A percentile compares a stretch with the other conserved stretches of the same genome.
Evolutionary conservation across 192 early-diverging fungal species (phyloP).

Genomic region (Powellomyces hirtus): DNA sequence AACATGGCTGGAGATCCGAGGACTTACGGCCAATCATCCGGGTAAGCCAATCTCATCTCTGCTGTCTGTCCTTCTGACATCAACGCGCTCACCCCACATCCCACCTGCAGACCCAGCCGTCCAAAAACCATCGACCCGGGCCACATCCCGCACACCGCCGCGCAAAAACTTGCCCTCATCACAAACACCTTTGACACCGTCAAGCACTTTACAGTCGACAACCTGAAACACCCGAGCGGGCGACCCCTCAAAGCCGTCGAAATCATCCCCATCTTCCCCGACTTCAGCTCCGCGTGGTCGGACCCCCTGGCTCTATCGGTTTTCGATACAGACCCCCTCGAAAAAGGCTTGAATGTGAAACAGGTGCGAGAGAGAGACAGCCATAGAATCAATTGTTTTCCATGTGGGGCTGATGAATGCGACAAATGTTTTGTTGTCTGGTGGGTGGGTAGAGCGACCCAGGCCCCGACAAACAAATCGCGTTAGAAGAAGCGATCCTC

Average conservation of each 20-base stretch:
- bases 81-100: too few species aligned
- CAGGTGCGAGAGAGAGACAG: background rate
- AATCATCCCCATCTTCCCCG: conserved; percentile 38
- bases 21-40: conserved; percentile 19
- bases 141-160: conserved; percentile 4
- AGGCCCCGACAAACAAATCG: conserved; percentile 7
- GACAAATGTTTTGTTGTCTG: too few species aligned
- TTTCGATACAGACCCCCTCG: conserved; percentile 35
- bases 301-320: conserved; percentile 14
- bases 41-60: background rate
- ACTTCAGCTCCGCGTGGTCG: conserved; percentile 24
- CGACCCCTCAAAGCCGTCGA: conserved; percentile 16
- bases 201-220: conserved; percentile 5
- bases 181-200: conserved; percentile 23
- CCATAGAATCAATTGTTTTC: too few species aligned
- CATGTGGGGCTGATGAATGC: too few species aligned
- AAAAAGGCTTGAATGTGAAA: conserved; percentile 12
- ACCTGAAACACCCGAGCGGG: conserved; percentile 30
- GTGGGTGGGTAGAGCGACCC: background rate
- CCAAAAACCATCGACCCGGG: too few species aligned
- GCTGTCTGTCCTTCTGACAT: background rate
- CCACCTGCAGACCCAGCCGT: too few species aligned
- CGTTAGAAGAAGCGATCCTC: conserved; percentile 13
- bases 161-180: conserved; percentile 22
- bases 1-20: conserved; percentile 21